Percentiles rank a stretch among this genome's conserved stretches.
phyloP scores from a whole-genome alignment of 2,329 filamentous ascomycete genomes.

The Aureobasidium namibiae region DNA sequence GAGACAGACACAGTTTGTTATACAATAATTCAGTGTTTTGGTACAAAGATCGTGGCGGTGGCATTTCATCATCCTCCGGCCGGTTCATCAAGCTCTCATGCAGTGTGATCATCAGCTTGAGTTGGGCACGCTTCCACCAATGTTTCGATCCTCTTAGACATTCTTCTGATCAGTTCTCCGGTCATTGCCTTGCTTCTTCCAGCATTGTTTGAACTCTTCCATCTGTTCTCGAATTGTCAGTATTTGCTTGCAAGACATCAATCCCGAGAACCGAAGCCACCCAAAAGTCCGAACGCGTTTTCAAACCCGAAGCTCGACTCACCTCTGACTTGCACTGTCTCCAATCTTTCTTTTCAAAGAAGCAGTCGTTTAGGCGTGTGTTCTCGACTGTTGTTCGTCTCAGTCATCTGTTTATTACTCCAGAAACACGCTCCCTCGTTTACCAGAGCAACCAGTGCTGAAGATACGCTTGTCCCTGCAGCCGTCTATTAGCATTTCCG shows the following conservation, averaged over 20 bases:
- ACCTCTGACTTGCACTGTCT: constrained; percentile 81
- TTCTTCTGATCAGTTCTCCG: constrained; percentile 72
- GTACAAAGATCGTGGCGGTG: background rate
- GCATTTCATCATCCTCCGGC: background rate
- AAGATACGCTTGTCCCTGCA: constrained; percentile 93
- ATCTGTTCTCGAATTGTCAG: constrained; percentile 50
- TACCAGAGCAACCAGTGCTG: constrained; percentile 89
- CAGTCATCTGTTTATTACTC: constrained; percentile 63
- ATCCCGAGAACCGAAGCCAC: background rate
- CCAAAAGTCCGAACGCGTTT: constrained; percentile 3
- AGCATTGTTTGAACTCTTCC: constrained; percentile 80
- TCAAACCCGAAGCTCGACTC: constrained; percentile 30
- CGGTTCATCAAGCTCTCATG: background rate
- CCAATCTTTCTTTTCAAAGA: constrained; percentile 95
- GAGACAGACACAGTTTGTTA: background rate
- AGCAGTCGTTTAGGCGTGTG: constrained; percentile 84
- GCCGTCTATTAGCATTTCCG: background rate
- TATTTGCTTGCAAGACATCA: background rate
- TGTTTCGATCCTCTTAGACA: constrained; percentile 30
- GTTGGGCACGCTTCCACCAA: background rate
- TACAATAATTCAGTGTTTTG: background rate
- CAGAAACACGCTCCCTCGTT: constrained; percentile 65
- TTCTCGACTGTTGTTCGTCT: constrained; percentile 61
- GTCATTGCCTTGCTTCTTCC: constrained; percentile 85
- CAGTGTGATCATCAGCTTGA: background rate